Percentiles rank a stretch among this genome's conserved stretches.
phyloP scores from a whole-genome alignment of 192 early-diverging fungal species.

The Linnemannia exigua region DNA sequence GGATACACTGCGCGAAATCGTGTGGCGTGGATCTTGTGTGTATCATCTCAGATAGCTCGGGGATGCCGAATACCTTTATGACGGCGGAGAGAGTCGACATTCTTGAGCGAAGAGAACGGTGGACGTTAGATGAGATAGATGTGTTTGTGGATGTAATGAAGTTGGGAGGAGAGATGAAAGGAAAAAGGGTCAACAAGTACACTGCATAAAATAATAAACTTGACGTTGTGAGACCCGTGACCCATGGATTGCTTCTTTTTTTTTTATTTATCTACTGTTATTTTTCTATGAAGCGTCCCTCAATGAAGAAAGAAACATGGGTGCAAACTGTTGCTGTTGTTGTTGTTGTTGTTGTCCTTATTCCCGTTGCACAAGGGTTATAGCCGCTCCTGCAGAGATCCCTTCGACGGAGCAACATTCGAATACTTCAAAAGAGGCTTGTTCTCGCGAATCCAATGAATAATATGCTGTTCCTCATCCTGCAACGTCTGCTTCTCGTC shows the following conservation, averaged over 20 bases:
- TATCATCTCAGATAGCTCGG: not conserved
- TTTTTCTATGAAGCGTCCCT: too few species aligned
- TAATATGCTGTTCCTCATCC: not conserved
- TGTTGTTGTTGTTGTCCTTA: too few species aligned
- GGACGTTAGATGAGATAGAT: not conserved
- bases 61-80: not conserved
- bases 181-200: too few species aligned
- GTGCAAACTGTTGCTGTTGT: too few species aligned
- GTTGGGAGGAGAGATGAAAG: not conserved
- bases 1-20: constrained; percentile 1
- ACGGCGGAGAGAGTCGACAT: not conserved
- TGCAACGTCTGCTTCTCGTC: not conserved
- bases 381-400: not conserved
- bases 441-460: not conserved
- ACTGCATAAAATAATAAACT: too few species aligned
- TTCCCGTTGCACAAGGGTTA: too few species aligned
- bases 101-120: not conserved
- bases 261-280: too few species aligned
- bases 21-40: not conserved
- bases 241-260: too few species aligned
- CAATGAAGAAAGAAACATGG: too few species aligned
- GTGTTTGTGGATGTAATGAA: not conserved
- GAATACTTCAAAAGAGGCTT: not conserved
- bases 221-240: too few species aligned
- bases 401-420: not conserved